These are phyloP conservation scores for Scheffersomyces amazonensis DNA, from an alignment of 805 yeast species.

Conservation along the genomic window DNA sequence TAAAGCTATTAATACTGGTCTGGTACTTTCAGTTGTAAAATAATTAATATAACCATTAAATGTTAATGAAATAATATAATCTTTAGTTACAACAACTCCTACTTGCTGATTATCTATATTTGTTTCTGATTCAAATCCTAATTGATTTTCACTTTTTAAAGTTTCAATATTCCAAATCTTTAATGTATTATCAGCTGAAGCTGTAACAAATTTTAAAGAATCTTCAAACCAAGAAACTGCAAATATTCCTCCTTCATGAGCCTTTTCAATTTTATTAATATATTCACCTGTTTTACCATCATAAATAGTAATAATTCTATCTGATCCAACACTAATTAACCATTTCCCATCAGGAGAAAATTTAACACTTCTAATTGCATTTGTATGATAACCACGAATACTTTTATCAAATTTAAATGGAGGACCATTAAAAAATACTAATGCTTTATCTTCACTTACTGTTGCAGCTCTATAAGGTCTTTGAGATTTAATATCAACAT, in stretches of 20 bases:
- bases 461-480: slow-evolving; percentile 95
- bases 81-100: slow-evolving; percentile 69
- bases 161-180: slow-evolving; percentile 58
- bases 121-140: slow-evolving; percentile 47
- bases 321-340: slow-evolving; percentile 82
- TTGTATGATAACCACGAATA: slow-evolving; percentile 70
- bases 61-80: slow-evolving; percentile 63
- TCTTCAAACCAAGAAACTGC: slow-evolving; percentile 68
- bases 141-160: slow-evolving; percentile 22
- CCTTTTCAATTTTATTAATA: slow-evolving; percentile 45
- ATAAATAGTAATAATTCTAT: slow-evolving; percentile 70
- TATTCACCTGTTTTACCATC: slow-evolving; percentile 88
- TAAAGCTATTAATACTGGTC: slow-evolving; percentile 41
- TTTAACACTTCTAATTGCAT: slow-evolving; percentile 75
- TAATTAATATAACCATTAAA: slow-evolving; percentile 69
- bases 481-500: slow-evolving; percentile 77
- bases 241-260: slow-evolving; percentile 80
- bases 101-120: slow-evolving; percentile 65
- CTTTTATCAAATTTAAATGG: slow-evolving; percentile 85
- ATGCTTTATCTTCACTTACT: slow-evolving; percentile 81
- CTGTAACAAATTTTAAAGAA: slow-evolving; percentile 61
- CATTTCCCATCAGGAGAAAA: slow-evolving; percentile 79
- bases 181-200: slow-evolving; percentile 78
- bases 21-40: slow-evolving; percentile 31
- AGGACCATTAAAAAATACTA: slow-evolving; percentile 87